Conservation (phyloP, 306 rosid species). For the Sphenostylis stenocarpa region DNA sequence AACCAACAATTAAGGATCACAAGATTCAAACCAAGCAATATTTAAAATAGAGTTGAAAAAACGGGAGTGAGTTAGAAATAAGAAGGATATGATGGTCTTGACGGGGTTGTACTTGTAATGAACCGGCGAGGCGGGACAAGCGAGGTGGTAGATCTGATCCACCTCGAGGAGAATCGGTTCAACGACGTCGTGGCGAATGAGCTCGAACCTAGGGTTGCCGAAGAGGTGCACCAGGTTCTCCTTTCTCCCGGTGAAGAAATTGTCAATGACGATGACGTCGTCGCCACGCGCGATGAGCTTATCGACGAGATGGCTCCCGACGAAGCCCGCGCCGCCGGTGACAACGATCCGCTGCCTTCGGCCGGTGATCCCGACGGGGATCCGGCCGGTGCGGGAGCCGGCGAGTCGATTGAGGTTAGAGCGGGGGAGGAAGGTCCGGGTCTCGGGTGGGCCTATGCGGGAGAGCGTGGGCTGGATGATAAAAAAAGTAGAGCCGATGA, state of each 20-base stretch:
- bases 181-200: slow-evolving; percentile 88
- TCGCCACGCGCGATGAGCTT: slow-evolving; percentile 69
- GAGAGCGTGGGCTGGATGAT: slow-evolving; percentile 81
- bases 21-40: background rate
- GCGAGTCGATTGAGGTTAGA: background rate
- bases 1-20: slow-evolving; percentile 54
- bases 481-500: slow-evolving; percentile 91
- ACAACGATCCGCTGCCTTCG: slow-evolving; percentile 69
- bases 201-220: slow-evolving; percentile 80
- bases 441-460: slow-evolving; percentile 60
- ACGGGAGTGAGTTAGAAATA: background rate
- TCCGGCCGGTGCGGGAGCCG: slow-evolving; percentile 41
- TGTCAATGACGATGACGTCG: slow-evolving; percentile 83
- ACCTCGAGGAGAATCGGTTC: slow-evolving; percentile 89
- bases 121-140: slow-evolving; percentile 96
- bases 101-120: slow-evolving; percentile 91
- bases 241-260: slow-evolving; percentile 88
- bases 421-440: slow-evolving; percentile 30
- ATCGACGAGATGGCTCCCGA: slow-evolving; percentile 89
- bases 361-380: slow-evolving; percentile 59
- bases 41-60: background rate
- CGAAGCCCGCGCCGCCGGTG: slow-evolving; percentile 90
- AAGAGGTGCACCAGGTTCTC: slow-evolving; percentile 73
- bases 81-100: slow-evolving; percentile 90
- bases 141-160: slow-evolving; percentile 96